These are phyloP conservation scores for Penicillium waksmanii DNA, from an alignment of 495 filamentous ascomycete species.

Conservation along the genomic window DNA sequence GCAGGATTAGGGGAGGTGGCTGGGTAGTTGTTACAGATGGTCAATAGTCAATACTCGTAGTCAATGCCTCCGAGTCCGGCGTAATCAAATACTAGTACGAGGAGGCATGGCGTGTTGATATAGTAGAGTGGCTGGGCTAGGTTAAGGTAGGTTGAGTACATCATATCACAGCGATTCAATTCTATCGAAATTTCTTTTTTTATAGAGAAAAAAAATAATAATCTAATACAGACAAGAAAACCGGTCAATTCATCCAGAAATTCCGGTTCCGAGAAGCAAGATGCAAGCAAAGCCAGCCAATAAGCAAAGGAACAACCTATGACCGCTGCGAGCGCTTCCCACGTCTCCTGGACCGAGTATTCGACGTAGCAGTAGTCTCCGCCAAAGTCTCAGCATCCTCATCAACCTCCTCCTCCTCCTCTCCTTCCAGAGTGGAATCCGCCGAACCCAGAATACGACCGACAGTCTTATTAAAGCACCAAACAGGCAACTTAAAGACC, in stretches of 20 bases:
- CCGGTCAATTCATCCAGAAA: too few relatives aligned
- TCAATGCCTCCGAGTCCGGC: too few relatives aligned
- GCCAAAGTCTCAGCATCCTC: slow-evolving; percentile 21
- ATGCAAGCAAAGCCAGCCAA: too few relatives aligned
- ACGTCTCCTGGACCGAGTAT: slow-evolving; percentile 31
- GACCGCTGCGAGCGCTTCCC: slow-evolving; percentile 41
- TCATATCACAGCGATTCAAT: not conserved
- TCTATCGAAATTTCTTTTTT: not conserved
- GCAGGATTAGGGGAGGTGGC: not conserved
- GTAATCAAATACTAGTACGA: too few relatives aligned
- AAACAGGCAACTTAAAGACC: slow-evolving; percentile 67
- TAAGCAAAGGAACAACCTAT: slow-evolving; percentile 13
- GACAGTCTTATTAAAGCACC: slow-evolving; percentile 61
- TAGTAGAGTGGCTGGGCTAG: too few relatives aligned
- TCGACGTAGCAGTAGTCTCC: slow-evolving; percentile 36
- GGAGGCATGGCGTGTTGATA: too few relatives aligned
- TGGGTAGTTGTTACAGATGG: not conserved
- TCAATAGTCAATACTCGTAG: not conserved
- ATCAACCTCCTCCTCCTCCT: slow-evolving; percentile 14
- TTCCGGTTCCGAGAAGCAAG: too few relatives aligned
- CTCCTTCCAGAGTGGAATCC: slow-evolving; percentile 20
- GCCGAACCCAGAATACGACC: slow-evolving; percentile 53
- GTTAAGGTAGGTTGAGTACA: too few relatives aligned
- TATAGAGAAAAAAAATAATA: too few relatives aligned
- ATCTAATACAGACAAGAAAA: too few relatives aligned